phyloP scores from a whole-genome alignment of 257 asterid species.

The Solanum raphanifolium region DNA sequence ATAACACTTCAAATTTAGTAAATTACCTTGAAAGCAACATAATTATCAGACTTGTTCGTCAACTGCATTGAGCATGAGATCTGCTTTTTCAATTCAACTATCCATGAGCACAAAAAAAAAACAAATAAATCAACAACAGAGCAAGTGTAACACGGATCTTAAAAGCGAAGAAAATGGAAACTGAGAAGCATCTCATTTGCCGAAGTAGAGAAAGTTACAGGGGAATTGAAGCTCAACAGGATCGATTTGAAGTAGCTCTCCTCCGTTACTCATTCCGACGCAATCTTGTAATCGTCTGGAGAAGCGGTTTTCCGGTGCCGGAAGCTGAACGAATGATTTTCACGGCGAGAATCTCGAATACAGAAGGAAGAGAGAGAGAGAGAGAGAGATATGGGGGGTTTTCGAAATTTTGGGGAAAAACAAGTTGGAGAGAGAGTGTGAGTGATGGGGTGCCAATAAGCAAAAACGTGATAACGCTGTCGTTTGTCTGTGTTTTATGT shows the following conservation, averaged over 20 bases:
- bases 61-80: slow-evolving; percentile 1
- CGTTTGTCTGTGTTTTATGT: background rate
- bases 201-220: background rate
- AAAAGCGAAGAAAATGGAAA: background rate
- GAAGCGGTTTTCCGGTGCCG: slow-evolving; percentile 6
- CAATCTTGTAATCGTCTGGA: slow-evolving; percentile 27
- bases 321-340: background rate
- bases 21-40: slow-evolving; percentile 10
- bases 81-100: slow-evolving; percentile 8
- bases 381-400: background rate
- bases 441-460: background rate
- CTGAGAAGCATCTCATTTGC: background rate
- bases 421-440: background rate
- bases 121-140: background rate
- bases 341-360: background rate
- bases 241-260: slow-evolving; percentile 47
- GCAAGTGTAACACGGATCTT: background rate
- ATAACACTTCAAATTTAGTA: background rate
- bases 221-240: slow-evolving; percentile 21
- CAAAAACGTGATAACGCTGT: background rate
- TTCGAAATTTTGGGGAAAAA: background rate
- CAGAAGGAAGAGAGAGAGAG: too few relatives aligned
- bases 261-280: slow-evolving; percentile 30
- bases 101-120: background rate
- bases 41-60: background rate